phyloP scores from a whole-genome alignment of 805 yeast species.

The Kluyveromyces aestuarii region DNA sequence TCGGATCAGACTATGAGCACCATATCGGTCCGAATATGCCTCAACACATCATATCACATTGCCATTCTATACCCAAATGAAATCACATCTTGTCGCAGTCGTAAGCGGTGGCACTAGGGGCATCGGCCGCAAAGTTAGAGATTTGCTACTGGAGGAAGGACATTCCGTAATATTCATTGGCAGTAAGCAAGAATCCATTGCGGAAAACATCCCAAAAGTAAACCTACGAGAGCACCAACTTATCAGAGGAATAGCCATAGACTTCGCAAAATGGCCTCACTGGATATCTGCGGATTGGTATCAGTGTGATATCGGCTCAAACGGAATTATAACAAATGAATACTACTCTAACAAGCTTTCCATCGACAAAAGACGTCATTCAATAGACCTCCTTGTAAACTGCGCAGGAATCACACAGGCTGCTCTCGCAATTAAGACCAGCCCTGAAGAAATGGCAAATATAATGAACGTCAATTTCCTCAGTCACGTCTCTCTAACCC shows the following conservation, averaged over 20 bases:
- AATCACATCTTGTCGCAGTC: constrained; percentile 17
- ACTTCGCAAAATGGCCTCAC: constrained; percentile 22
- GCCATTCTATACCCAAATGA: neutral
- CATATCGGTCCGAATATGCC: too few species aligned
- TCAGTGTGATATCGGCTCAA: neutral
- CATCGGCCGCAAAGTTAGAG: constrained; percentile 30
- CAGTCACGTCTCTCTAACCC: constrained; percentile 19
- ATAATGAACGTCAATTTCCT: constrained; percentile 23
- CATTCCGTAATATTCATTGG: constrained; percentile 22
- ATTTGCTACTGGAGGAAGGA: constrained; percentile 20
- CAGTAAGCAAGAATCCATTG: constrained; percentile 11
- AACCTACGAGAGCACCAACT: constrained; percentile 3
- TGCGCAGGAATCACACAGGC: constrained; percentile 28
- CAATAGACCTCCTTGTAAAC: constrained; percentile 18
- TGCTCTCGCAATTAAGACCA: constrained; percentile 14
- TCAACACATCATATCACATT: neutral
- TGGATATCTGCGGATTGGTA: constrained; percentile 14
- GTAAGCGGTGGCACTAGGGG: constrained; percentile 39
- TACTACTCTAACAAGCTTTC: neutral
- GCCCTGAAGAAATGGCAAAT: constrained; percentile 7
- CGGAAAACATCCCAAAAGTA: constrained; percentile 4
- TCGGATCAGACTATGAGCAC: too few species aligned
- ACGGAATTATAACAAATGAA: neutral
- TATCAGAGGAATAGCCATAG: constrained; percentile 18
- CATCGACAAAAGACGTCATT: constrained; percentile 6